phyloP scores from a whole-genome alignment of 2,329 filamentous ascomycete genomes.

The Paecilomyces niveus region DNA sequence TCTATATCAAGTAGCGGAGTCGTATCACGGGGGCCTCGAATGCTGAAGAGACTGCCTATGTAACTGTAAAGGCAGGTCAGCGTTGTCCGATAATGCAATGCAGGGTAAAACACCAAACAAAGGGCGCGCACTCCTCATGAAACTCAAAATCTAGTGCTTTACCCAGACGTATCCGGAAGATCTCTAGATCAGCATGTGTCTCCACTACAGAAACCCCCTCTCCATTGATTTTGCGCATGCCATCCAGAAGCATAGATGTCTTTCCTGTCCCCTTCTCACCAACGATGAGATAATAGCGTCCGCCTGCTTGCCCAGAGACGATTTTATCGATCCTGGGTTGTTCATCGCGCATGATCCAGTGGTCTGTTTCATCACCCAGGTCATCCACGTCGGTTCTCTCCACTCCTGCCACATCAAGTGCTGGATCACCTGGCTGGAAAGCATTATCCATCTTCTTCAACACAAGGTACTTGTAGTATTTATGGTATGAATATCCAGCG shows the following conservation, averaged over 20 bases:
- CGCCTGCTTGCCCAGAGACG: slow-evolving; percentile 61
- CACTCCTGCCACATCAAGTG: slow-evolving; percentile 67
- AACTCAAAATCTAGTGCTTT: slow-evolving; percentile 95
- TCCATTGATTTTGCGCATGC: slow-evolving; percentile 87
- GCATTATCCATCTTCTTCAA: slow-evolving; percentile 89
- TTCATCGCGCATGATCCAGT: slow-evolving; percentile 80
- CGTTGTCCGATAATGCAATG: background rate
- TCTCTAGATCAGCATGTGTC: slow-evolving; percentile 88
- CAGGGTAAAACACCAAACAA: background rate
- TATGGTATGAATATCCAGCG: slow-evolving; percentile 72
- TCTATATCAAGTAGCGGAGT: slow-evolving; percentile 93
- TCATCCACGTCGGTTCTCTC: slow-evolving; percentile 26
- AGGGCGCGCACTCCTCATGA: slow-evolving; percentile 72
- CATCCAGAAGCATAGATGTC: slow-evolving; percentile 91
- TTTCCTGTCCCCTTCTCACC: slow-evolving; percentile 97
- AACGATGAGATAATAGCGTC: slow-evolving; percentile 85
- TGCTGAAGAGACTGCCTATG: slow-evolving; percentile 91
- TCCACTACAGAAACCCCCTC: slow-evolving; percentile 93
- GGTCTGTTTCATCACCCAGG: slow-evolving; percentile 43
- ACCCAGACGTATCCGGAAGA: slow-evolving; percentile 85
- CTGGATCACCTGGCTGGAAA: slow-evolving; percentile 86
- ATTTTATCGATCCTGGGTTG: slow-evolving; percentile 78
- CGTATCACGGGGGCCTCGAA: slow-evolving; percentile 83
- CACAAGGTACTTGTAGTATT: slow-evolving; percentile 81
- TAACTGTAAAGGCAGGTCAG: slow-evolving; percentile 26